Conservation (phyloP, 2,329 filamentous ascomycete species). For the Aureobasidium mangrovei region DNA sequence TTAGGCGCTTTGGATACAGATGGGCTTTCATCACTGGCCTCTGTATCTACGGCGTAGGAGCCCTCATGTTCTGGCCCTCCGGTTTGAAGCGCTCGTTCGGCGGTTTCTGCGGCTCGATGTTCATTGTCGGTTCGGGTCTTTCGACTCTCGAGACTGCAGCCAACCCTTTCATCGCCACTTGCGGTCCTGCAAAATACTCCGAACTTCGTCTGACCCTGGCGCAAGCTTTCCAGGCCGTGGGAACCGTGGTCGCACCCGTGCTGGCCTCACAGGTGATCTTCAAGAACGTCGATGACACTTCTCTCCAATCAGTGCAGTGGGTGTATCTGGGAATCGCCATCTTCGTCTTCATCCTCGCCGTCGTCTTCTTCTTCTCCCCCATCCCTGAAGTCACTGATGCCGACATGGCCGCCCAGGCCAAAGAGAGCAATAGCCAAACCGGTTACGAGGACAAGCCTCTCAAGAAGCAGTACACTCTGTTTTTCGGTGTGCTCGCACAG, state of each 20-base stretch:
- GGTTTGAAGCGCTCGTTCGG: conserved; percentile 48
- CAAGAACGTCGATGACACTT: conserved; percentile 42
- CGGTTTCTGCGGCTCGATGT: conserved; percentile 52
- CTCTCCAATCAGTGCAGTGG: conserved; percentile 54
- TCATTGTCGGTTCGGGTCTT: conserved; percentile 45
- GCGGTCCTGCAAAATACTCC: conserved; percentile 50
- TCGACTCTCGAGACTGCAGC: conserved; percentile 52
- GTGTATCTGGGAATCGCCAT: conserved; percentile 54
- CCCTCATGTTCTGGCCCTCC: conserved; percentile 51
- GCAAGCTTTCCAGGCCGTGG: conserved; percentile 51
- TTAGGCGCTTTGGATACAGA: conserved; percentile 42
- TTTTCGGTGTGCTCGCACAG: conserved; percentile 66
- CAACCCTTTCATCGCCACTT: conserved; percentile 46
- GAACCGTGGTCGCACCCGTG: conserved; percentile 50
- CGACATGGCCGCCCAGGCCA: conserved; percentile 49
- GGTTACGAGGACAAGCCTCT: conserved; percentile 40
- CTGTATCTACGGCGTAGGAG: conserved; percentile 47
- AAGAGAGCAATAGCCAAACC: conserved; percentile 21
- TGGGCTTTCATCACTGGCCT: conserved; percentile 44
- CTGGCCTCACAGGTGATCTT: conserved; percentile 56
- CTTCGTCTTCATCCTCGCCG: conserved; percentile 49
- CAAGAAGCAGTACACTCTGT: conserved; percentile 57
- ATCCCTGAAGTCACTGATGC: conserved; percentile 52
- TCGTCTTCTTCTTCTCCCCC: conserved; percentile 49
- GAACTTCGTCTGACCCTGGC: conserved; percentile 52